phyloP scores from a whole-genome alignment of 129 eudicot genomes.

The Escallonia herrerae region DNA sequence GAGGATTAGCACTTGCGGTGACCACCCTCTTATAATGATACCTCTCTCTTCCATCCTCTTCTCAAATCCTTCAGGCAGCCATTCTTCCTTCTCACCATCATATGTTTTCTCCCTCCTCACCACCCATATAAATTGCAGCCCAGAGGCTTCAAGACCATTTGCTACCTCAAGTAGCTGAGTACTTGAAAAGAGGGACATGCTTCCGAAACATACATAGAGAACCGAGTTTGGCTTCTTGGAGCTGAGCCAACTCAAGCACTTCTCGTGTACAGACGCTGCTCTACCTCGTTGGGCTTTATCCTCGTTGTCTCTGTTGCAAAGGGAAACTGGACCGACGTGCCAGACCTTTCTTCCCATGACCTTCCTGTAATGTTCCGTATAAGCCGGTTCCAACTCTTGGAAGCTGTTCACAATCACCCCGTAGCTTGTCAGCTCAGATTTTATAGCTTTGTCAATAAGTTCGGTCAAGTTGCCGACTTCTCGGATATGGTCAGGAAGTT shows the following conservation, averaged over 20 bases:
- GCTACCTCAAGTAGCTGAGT: slow-evolving; percentile 24
- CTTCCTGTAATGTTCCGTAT: slow-evolving; percentile 4
- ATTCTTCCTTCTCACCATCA: background rate
- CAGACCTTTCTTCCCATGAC: slow-evolving; percentile 13
- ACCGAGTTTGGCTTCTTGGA: slow-evolving; percentile 19
- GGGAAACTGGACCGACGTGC: slow-evolving; percentile 26
- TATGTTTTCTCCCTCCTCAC: background rate
- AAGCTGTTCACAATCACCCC: slow-evolving; percentile 24
- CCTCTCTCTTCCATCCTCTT: slow-evolving; percentile 12
- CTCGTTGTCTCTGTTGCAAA: background rate
- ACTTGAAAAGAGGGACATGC: slow-evolving; percentile 4
- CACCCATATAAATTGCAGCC: slow-evolving; percentile 18
- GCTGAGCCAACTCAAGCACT: slow-evolving; percentile 26
- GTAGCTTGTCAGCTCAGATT: slow-evolving; percentile 5
- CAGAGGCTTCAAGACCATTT: slow-evolving; percentile 13
- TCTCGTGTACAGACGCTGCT: background rate
- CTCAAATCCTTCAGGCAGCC: slow-evolving; percentile 24
- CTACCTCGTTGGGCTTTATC: slow-evolving; percentile 7
- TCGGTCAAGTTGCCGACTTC: background rate
- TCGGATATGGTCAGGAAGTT: slow-evolving; percentile 2
- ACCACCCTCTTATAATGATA: slow-evolving; percentile 27
- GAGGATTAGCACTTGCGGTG: slow-evolving; percentile 26
- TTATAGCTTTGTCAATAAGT: background rate
- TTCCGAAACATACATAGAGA: slow-evolving; percentile 23
- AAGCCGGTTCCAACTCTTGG: slow-evolving; percentile 24